Conservation (phyloP, 2,329 filamentous ascomycete genomes). For the Aspergillus udagawae region DNA sequence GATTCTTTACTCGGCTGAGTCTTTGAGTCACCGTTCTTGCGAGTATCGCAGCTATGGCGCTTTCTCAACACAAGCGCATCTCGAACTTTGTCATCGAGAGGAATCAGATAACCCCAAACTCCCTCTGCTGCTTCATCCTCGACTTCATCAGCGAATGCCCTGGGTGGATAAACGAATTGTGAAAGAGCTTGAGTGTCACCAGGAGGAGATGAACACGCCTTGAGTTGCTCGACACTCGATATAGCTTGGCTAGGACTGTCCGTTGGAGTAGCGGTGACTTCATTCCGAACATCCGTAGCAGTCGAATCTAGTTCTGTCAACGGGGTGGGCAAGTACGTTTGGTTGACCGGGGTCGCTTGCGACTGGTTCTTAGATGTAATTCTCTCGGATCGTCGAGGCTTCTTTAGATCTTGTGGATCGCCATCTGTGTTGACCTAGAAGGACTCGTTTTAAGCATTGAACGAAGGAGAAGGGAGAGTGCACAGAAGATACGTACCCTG, state of each 20-base stretch:
- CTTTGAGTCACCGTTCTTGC: constrained; percentile 35
- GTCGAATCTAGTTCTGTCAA: constrained; percentile 66
- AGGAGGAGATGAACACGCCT: constrained; percentile 59
- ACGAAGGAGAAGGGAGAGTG: constrained; percentile 11
- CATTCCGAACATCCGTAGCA: constrained; percentile 60
- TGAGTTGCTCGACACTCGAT: constrained; percentile 34
- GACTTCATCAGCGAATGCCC: constrained; percentile 72
- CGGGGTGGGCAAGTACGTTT: constrained; percentile 74
- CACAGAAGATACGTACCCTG: constrained; percentile 51
- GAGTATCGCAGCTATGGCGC: constrained; percentile 63
- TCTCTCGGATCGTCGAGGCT: constrained; percentile 74
- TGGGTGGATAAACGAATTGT: constrained; percentile 72
- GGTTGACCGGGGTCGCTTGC: constrained; percentile 58
- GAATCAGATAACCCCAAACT: constrained; percentile 93
- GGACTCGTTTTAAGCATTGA: constrained; percentile 21
- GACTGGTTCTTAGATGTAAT: constrained; percentile 56
- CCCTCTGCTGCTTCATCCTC: constrained; percentile 79
- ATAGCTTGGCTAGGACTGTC: constrained; percentile 54
- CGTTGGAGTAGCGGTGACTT: constrained; percentile 67
- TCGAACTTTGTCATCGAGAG: constrained; percentile 68
- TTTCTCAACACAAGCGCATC: constrained; percentile 70
- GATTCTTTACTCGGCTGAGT: constrained; percentile 36
- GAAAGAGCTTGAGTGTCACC: constrained; percentile 75
- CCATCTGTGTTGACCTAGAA: constrained; percentile 63
- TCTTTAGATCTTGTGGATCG: constrained; percentile 65